A percentile compares a stretch with the other conserved stretches of the same genome.
These are phyloP conservation scores for Capsella rubella DNA, from an alignment of 441 rosid genomes.

Conservation along the genomic window DNA sequence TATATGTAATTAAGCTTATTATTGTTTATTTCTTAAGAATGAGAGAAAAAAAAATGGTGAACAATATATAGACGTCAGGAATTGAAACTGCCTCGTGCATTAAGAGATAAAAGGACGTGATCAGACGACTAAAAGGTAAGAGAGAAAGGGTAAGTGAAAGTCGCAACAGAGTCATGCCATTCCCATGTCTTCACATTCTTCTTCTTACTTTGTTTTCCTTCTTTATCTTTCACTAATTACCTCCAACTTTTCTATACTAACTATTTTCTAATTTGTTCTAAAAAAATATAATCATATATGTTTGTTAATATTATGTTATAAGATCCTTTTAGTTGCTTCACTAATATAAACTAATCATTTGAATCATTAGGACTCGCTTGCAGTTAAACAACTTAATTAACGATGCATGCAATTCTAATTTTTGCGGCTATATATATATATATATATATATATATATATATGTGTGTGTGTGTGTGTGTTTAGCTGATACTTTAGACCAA, in stretches of 20 bases:
- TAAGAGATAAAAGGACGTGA: slow-evolving; percentile 38
- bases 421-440: background rate
- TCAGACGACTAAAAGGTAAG: slow-evolving; percentile 30
- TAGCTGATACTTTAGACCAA: background rate
- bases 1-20: background rate
- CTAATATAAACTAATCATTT: background rate
- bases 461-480: background rate
- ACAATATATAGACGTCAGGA: slow-evolving; percentile 27
- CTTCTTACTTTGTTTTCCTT: slow-evolving; percentile 25
- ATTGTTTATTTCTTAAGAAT: too few species aligned
- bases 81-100: slow-evolving; percentile 49
- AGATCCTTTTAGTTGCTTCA: background rate
- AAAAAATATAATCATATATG: too few species aligned
- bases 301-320: background rate
- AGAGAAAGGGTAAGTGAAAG: slow-evolving; percentile 20
- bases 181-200: slow-evolving; percentile 41
- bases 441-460: background rate
- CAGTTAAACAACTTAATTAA: background rate
- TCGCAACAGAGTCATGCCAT: slow-evolving; percentile 42
- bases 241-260: slow-evolving; percentile 5
- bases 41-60: background rate
- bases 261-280: background rate
- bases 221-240: slow-evolving; percentile 30
- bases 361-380: background rate
- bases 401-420: background rate